These are phyloP conservation scores for Komagataella phaffii DNA, from an alignment of 805 yeast genomes.

Conservation along the genomic window DNA sequence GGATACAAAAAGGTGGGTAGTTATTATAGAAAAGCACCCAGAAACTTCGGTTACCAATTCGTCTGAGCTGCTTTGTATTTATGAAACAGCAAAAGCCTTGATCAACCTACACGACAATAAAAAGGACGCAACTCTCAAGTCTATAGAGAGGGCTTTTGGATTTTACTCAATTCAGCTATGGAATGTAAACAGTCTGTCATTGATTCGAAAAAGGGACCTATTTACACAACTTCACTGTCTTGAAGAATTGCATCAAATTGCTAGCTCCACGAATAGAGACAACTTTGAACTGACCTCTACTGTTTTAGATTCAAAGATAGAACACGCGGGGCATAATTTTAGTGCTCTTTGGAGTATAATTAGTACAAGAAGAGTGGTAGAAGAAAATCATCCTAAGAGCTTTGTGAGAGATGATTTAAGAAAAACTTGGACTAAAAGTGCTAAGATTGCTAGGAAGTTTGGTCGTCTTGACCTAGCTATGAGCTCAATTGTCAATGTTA, in stretches of 20 bases:
- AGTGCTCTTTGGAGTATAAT: slow-evolving; percentile 46
- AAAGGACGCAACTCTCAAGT: slow-evolving; percentile 17
- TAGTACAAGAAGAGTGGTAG: slow-evolving; percentile 40
- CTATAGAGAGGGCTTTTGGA: slow-evolving; percentile 36
- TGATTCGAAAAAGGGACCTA: slow-evolving; percentile 31
- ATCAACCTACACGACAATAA: slow-evolving; percentile 25
- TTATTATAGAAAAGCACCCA: slow-evolving; percentile 23
- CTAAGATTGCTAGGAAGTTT: slow-evolving; percentile 54
- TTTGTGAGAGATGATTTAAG: slow-evolving; percentile 23
- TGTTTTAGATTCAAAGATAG: slow-evolving; percentile 10
- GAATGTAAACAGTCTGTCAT: slow-evolving; percentile 32
- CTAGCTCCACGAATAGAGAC: slow-evolving; percentile 7
- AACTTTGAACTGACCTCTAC: slow-evolving; percentile 3
- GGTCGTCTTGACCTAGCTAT: slow-evolving; percentile 64
- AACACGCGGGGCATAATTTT: slow-evolving; percentile 35
- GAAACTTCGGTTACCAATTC: slow-evolving; percentile 15
- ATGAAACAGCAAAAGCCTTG: slow-evolving; percentile 55
- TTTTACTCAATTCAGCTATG: slow-evolving; percentile 51
- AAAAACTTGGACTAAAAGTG: slow-evolving; percentile 42
- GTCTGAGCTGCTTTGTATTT: slow-evolving; percentile 22
- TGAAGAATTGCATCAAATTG: slow-evolving; percentile 37
- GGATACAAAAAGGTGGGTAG: slow-evolving; percentile 45
- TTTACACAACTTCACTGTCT: slow-evolving; percentile 47
- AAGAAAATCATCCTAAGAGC: slow-evolving; percentile 24
- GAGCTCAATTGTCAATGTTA: slow-evolving; percentile 49